Percentiles rank a stretch among this genome's conserved stretches.
These are phyloP conservation scores for Neurospora cerealis DNA, from an alignment of 495 filamentous ascomycete genomes.

Conservation along the genomic window DNA sequence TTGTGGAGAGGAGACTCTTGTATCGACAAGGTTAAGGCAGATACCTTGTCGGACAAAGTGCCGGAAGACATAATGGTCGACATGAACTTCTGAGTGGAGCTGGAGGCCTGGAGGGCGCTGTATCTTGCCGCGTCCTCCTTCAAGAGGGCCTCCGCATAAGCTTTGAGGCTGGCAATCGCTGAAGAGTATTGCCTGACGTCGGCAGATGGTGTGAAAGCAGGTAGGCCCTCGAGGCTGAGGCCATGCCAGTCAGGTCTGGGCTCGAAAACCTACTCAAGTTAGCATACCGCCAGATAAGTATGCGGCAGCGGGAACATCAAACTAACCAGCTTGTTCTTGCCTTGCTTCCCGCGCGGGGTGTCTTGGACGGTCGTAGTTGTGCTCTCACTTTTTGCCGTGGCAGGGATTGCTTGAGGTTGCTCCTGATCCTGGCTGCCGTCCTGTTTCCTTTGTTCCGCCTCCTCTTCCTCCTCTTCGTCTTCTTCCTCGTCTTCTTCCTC, in stretches of 20 bases:
- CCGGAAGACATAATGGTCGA: conserved; percentile 93
- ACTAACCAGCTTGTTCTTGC: conserved; percentile 32
- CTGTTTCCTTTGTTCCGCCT: conserved; percentile 17
- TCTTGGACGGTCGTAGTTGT: conserved; percentile 11
- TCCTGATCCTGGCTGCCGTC: conserved; percentile 14
- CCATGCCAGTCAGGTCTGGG: conserved; percentile 84
- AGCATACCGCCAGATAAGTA: not conserved
- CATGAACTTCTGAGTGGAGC: conserved; percentile 87
- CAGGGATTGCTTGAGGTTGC: conserved; percentile 3
- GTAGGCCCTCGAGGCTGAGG: conserved; percentile 48
- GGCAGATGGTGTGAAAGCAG: conserved; percentile 28
- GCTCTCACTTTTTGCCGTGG: conserved; percentile 13
- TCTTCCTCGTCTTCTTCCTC: conserved; percentile 20
- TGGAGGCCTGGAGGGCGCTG: conserved; percentile 44
- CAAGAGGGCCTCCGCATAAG: conserved; percentile 63
- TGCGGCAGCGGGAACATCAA: conserved; percentile 2
- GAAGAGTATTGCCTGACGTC: conserved; percentile 42
- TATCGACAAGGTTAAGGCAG: conserved; percentile 81
- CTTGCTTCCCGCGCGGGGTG: conserved; percentile 11
- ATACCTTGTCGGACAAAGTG: conserved; percentile 93
- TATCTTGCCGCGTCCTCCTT: conserved; percentile 57
- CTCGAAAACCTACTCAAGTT: conserved; percentile 48
- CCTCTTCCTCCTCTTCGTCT: conserved; percentile 17
- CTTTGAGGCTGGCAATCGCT: conserved; percentile 60
- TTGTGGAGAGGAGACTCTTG: conserved; percentile 95